Evolutionary conservation across 1,139 yeast genomes (phyloP).

Genomic region (Magnusiomyces tetraspermus): DNA sequence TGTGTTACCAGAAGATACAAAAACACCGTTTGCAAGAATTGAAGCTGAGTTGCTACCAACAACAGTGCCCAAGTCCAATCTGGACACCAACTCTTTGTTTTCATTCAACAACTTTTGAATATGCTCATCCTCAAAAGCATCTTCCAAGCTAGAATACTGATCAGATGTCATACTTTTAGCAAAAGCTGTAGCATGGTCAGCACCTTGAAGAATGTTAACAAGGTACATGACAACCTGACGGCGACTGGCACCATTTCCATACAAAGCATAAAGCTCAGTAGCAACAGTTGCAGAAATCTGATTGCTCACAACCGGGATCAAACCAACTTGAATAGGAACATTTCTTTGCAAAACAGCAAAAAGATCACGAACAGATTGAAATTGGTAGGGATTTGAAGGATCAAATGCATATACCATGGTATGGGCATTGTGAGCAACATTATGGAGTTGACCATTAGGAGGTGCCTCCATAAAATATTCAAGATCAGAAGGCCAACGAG

Average conservation of each 20-base stretch:
- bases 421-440: constrained; percentile 63
- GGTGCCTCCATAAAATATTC: constrained; percentile 35
- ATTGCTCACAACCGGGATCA: constrained; percentile 48
- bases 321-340: constrained; percentile 72
- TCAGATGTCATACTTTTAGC: constrained; percentile 15
- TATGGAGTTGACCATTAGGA: constrained; percentile 24
- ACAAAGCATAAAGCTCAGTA: constrained; percentile 34
- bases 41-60: constrained; percentile 34
- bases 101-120: constrained; percentile 20
- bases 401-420: constrained; percentile 66
- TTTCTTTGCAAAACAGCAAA: constrained; percentile 42
- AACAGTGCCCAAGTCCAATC: constrained; percentile 32
- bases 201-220: constrained; percentile 18
- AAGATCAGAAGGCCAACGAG: constrained; percentile 39
- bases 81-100: constrained; percentile 29
- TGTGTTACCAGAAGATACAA: constrained; percentile 35
- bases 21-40: constrained; percentile 65
- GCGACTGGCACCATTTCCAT: constrained; percentile 13
- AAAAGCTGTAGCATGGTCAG: constrained; percentile 17
- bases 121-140: constrained; percentile 11
- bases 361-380: constrained; percentile 39
- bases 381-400: constrained; percentile 43
- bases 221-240: constrained; percentile 26
- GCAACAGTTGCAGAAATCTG: constrained; percentile 25
- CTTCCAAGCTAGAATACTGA: constrained; percentile 6